A percentile compares a stretch with the other conserved stretches of the same genome.
Conservation (phyloP, 2,329 filamentous ascomycete genomes). For the Phialemoniopsis sp. region DNA sequence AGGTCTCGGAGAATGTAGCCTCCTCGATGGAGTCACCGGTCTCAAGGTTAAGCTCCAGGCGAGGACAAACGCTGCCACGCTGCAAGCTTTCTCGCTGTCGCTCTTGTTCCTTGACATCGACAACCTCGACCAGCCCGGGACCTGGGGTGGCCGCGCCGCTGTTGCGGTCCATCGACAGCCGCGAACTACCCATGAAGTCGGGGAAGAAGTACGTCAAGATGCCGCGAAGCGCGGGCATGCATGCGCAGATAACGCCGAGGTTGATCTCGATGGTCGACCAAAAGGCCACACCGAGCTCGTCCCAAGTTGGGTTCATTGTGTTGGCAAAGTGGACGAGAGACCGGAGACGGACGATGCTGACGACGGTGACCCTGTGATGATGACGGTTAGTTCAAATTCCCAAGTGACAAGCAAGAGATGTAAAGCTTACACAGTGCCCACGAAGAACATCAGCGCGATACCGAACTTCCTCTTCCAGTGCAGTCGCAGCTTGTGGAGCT, state of each 20-base stretch:
- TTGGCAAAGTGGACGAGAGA: conserved; percentile 21
- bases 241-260: conserved; percentile 26
- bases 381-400: neutral
- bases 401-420: neutral
- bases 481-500: conserved; percentile 32
- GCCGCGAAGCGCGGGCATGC: conserved; percentile 23
- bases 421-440: conserved; percentile 30
- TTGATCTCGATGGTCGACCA: conserved; percentile 29
- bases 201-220: conserved; percentile 22
- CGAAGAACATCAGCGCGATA: conserved; percentile 40
- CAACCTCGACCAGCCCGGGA: no score
- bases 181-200: conserved; percentile 6
- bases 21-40: no score
- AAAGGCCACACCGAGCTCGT: conserved; percentile 19
- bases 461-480: conserved; percentile 44
- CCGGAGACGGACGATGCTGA: conserved; percentile 23
- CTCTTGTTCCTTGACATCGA: no score
- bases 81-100: neutral
- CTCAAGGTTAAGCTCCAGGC: no score
- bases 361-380: conserved; percentile 22
- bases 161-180: conserved; percentile 2
- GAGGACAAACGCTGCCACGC: neutral
- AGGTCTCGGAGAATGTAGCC: no score
- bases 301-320: conserved; percentile 23
- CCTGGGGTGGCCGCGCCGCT: neutral